Conservation (phyloP, 2,329 filamentous ascomycete genomes). For the Cordyceps fumosorosea region DNA sequence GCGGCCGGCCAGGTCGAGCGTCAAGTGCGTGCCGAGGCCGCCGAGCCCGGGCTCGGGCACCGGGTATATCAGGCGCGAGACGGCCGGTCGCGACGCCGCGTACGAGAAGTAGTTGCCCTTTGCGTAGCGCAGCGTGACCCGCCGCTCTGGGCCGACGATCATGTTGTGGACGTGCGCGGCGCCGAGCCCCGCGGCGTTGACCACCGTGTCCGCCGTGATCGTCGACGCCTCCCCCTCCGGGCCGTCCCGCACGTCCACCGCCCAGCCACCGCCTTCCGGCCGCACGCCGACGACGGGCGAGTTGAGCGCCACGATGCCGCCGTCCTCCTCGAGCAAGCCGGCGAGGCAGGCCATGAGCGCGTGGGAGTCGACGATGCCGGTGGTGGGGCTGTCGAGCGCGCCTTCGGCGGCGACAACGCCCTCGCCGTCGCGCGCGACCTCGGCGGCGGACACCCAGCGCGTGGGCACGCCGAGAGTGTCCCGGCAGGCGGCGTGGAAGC, state of each 20-base stretch:
- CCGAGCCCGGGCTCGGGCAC: conserved; percentile 74
- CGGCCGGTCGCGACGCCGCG: conserved; percentile 52
- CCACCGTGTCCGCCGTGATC: conserved; percentile 67
- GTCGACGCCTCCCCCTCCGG: conserved; percentile 40
- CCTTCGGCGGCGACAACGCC: conserved; percentile 65
- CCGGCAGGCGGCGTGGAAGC: conserved; percentile 40
- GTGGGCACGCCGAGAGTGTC: conserved; percentile 54
- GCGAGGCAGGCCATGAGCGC: conserved; percentile 74
- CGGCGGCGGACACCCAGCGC: conserved; percentile 56
- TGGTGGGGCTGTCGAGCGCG: conserved; percentile 76
- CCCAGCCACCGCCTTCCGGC: conserved; percentile 58
- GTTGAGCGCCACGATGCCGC: conserved; percentile 66
- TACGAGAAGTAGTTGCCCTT: conserved; percentile 97
- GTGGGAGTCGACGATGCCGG: conserved; percentile 88
- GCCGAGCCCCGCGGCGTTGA: conserved; percentile 81
- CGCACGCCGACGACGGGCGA: conserved; percentile 58
- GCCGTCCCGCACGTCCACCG: conserved; percentile 49
- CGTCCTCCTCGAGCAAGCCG: conserved; percentile 68
- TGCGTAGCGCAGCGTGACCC: conserved; percentile 65
- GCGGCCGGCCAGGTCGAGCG: conserved; percentile 76
- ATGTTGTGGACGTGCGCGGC: conserved; percentile 76
- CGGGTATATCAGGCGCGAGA: conserved; percentile 77
- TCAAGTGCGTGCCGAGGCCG: conserved; percentile 88
- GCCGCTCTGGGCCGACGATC: conserved; percentile 52
- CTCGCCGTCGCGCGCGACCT: conserved; percentile 63